Percentiles rank a stretch among this genome's conserved stretches.
Conservation (phyloP, 257 asterid genomes). For the Nicotiana tomentosiformis region DNA sequence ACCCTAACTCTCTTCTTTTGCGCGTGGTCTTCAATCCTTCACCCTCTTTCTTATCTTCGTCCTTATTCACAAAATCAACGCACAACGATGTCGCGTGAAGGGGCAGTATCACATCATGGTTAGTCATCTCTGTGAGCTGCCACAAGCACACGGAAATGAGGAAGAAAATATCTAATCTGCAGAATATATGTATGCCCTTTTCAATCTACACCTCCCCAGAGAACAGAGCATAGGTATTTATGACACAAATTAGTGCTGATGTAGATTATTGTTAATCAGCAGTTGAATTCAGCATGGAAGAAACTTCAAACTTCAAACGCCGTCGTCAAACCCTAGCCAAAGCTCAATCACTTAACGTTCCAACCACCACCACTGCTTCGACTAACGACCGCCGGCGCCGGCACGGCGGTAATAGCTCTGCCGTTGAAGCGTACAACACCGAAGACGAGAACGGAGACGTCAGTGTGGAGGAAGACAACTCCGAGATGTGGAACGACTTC, state of each 20-base stretch:
- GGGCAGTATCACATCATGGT: neutral
- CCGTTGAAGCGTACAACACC: neutral
- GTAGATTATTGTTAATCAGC: neutral
- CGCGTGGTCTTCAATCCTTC: neutral
- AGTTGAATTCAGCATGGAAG: conserved; percentile 19
- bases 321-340: conserved; percentile 13
- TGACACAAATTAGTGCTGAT: neutral
- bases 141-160: neutral
- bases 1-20: neutral
- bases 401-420: neutral
- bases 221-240: neutral
- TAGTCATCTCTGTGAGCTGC: neutral
- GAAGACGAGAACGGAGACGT: conserved; percentile 13
- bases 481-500: conserved; percentile 52
- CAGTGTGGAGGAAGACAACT: conserved; percentile 24
- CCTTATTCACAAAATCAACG: neutral
- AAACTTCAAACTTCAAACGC: conserved; percentile 7
- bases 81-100: neutral
- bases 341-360: conserved; percentile 8
- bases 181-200: neutral
- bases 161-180: neutral
- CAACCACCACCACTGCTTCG: conserved; percentile 10
- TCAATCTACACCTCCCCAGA: neutral
- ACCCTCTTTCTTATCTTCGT: neutral
- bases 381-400: neutral